These are phyloP conservation scores for Globisporangium cylindrosporum DNA, from an alignment of 352 stramenopile species.

Conservation along the genomic window DNA sequence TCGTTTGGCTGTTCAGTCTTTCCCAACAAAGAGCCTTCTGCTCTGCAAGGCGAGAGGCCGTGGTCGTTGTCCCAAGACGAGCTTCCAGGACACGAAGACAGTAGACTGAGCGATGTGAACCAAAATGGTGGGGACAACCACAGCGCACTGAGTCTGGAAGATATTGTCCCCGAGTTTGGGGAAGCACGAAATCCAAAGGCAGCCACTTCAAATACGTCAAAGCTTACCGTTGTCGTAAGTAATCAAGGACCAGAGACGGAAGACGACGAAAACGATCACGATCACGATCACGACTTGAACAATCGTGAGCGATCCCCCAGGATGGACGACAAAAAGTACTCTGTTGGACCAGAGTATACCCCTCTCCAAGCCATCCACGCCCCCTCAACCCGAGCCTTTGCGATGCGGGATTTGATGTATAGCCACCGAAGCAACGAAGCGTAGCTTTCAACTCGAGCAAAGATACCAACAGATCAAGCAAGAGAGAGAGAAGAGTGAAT, in stretches of 20 bases:
- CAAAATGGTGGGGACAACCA: neutral
- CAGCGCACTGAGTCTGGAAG: slow-evolving; percentile 8
- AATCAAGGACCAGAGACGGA: slow-evolving; percentile 10
- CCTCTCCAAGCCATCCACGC: neutral
- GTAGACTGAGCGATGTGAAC: neutral
- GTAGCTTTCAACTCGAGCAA: neutral
- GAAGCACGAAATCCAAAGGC: neutral
- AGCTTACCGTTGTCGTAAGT: neutral
- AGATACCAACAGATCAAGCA: neutral
- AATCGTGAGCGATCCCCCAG: neutral
- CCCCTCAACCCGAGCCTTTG: neutral
- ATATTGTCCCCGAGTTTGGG: slow-evolving; percentile 13
- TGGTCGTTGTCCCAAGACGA: neutral
- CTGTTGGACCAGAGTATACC: neutral
- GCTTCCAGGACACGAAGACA: neutral
- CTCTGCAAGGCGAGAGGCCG: neutral
- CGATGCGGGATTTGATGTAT: slow-evolving; percentile 9
- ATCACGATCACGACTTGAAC: neutral
- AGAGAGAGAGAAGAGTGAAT: neutral
- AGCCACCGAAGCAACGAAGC: slow-evolving; percentile 14
- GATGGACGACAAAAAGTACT: neutral
- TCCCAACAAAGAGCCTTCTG: neutral
- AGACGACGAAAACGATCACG: neutral
- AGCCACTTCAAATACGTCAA: neutral
- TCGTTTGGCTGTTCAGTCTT: slow-evolving; percentile 13